Evolutionary conservation across 2,329 filamentous ascomycete species (phyloP).

Genomic region (Botrytis tulipae): DNA sequence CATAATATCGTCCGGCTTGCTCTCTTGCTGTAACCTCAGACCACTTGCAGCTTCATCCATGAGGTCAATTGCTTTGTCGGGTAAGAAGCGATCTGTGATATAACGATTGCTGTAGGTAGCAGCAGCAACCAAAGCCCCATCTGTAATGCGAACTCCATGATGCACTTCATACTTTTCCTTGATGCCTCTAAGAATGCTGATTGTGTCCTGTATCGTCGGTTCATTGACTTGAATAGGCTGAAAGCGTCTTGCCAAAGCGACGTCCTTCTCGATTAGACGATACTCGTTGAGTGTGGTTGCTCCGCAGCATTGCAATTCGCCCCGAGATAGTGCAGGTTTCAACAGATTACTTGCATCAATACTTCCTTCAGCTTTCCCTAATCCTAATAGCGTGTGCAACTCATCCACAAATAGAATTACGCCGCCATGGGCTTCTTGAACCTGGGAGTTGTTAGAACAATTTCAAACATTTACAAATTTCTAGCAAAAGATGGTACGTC

Average conservation of each 20-base stretch:
- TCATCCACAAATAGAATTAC: slow-evolving; percentile 97
- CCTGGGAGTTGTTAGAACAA: slow-evolving; percentile 16
- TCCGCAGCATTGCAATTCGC: slow-evolving; percentile 82
- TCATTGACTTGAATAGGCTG: slow-evolving; percentile 94
- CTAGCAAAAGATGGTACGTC: background rate
- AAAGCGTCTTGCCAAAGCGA: slow-evolving; percentile 86
- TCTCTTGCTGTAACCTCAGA: slow-evolving; percentile 89
- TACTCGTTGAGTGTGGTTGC: slow-evolving; percentile 94
- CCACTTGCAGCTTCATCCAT: slow-evolving; percentile 95
- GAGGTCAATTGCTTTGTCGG: slow-evolving; percentile 95
- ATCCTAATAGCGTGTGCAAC: slow-evolving; percentile 82
- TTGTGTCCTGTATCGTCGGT: slow-evolving; percentile 85
- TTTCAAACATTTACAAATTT: background rate
- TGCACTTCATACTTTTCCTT: slow-evolving; percentile 98
- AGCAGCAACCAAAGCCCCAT: slow-evolving; percentile 86
- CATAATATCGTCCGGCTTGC: slow-evolving; percentile 92
- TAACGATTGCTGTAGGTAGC: slow-evolving; percentile 93
- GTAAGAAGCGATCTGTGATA: slow-evolving; percentile 92
- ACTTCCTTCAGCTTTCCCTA: slow-evolving; percentile 93
- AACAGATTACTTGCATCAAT: slow-evolving; percentile 95
- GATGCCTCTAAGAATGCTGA: slow-evolving; percentile 92
- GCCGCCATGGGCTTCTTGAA: slow-evolving; percentile 77
- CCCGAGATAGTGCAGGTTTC: slow-evolving; percentile 89
- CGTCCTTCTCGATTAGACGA: slow-evolving; percentile 91
- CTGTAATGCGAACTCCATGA: slow-evolving; percentile 92